phyloP scores from a whole-genome alignment of 495 filamentous ascomycete genomes.

The Aspergillus affinis region DNA sequence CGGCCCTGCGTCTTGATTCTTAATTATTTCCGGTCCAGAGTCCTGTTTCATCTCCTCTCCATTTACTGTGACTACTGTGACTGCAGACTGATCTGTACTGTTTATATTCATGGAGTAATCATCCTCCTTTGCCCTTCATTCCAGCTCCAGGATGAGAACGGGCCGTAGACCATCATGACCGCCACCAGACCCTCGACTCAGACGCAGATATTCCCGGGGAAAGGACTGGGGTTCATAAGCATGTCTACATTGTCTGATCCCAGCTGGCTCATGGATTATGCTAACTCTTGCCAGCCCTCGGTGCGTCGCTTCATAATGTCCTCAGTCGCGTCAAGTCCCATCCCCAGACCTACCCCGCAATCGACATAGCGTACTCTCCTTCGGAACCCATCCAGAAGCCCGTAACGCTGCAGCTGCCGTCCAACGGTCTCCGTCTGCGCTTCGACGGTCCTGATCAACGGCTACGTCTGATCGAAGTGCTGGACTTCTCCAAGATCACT shows the following conservation, averaged over 20 bases:
- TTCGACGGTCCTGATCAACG: conserved; percentile 95
- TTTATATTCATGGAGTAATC: conserved; percentile 7
- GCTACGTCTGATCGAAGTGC: conserved; percentile 83
- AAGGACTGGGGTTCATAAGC: conserved; percentile 78
- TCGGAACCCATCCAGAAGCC: conserved; percentile 68
- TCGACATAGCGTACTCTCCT: conserved; percentile 76
- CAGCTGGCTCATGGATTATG: neutral
- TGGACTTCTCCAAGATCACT: conserved; percentile 84
- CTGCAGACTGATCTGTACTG: neutral
- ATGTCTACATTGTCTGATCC: conserved; percentile 27
- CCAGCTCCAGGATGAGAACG: conserved; percentile 17
- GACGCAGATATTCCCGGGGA: conserved; percentile 72
- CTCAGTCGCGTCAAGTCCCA: conserved; percentile 82
- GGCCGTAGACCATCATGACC: conserved; percentile 44
- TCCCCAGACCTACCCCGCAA: conserved; percentile 73
- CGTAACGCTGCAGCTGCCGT: conserved; percentile 69
- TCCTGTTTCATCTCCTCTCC: neutral
- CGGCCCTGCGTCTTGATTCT: conserved; percentile 10
- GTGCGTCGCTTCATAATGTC: conserved; percentile 85
- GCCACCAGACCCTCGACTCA: conserved; percentile 40
- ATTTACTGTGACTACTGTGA: neutral
- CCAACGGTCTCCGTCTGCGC: conserved; percentile 82
- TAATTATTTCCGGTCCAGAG: neutral
- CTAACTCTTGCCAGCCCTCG: conserved; percentile 63
- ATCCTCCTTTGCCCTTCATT: conserved; percentile 11